Evolutionary conservation across 2,329 filamentous ascomycete species (phyloP).

Genomic region (Venturia effusa): DNA sequence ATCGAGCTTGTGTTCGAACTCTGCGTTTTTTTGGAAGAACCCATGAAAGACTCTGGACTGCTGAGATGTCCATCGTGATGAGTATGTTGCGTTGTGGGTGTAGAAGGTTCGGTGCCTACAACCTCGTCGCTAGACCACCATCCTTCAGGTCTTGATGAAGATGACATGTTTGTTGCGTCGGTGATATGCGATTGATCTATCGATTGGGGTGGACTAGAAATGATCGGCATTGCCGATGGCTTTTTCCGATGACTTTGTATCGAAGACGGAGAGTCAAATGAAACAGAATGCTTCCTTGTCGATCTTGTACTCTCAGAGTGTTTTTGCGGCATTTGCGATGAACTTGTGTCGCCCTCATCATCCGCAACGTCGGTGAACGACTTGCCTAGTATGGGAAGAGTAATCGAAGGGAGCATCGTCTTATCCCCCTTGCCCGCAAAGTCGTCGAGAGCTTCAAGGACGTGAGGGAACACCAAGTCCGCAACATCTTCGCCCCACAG

Average conservation of each 20-base stretch:
- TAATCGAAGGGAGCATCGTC: not conserved
- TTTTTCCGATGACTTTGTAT: not conserved
- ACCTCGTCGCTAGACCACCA: constrained; percentile 12
- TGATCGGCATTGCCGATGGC: not conserved
- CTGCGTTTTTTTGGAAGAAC: not conserved
- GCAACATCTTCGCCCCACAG: constrained; percentile 86
- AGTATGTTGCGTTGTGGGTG: not conserved
- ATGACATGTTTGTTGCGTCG: not conserved
- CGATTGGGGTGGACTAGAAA: not conserved
- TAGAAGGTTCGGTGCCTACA: constrained; percentile 8
- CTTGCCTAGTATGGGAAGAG: not conserved
- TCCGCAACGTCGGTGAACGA: not conserved
- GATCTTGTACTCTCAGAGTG: constrained; percentile 5
- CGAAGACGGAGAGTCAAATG: not conserved
- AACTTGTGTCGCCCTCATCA: not conserved
- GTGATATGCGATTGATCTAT: not conserved
- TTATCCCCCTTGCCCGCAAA: constrained; percentile 29
- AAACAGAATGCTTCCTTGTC: not conserved
- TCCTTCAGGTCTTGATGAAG: constrained; percentile 7
- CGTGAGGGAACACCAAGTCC: constrained; percentile 74
- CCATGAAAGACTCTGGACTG: not conserved
- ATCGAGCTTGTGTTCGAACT: not conserved
- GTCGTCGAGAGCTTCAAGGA: constrained; percentile 76
- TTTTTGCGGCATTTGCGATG: not conserved
- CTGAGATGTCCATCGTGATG: not conserved